These are phyloP conservation scores for Cystofilobasidium macerans DNA, from an alignment of 768 basidiomycete species.

Conservation along the genomic window DNA sequence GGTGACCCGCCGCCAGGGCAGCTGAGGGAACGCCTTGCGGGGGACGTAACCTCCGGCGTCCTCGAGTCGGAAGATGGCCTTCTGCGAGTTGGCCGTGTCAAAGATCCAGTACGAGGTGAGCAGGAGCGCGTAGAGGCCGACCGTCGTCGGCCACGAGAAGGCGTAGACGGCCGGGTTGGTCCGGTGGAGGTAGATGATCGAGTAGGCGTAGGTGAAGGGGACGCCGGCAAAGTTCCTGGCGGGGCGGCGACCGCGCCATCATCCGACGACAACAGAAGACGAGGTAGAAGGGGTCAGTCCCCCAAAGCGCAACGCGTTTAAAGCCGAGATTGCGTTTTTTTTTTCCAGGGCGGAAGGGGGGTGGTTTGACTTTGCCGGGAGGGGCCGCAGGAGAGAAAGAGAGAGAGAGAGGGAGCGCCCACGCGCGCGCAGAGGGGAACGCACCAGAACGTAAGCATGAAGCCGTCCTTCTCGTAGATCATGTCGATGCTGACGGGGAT, in stretches of 20 bases:
- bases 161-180: slow-evolving; percentile 76
- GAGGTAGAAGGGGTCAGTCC: too few relatives aligned
- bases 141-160: slow-evolving; percentile 66
- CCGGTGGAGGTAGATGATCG: slow-evolving; percentile 94
- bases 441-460: slow-evolving; percentile 92
- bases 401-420: too few relatives aligned
- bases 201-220: slow-evolving; percentile 77
- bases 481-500: slow-evolving; percentile 99
- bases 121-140: slow-evolving; percentile 51
- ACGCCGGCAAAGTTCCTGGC: slow-evolving; percentile 70
- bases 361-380: too few relatives aligned
- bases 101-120: slow-evolving; percentile 46
- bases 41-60: slow-evolving; percentile 73
- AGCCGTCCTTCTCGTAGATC: slow-evolving; percentile 92
- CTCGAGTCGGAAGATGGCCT: slow-evolving; percentile 80
- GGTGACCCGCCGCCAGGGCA: slow-evolving; percentile 67
- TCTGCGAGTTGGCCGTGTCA: slow-evolving; percentile 48
- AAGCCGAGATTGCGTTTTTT: too few relatives aligned
- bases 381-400: not conserved
- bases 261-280: too few relatives aligned
- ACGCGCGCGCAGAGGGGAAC: slow-evolving; percentile 16
- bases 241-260: not conserved
- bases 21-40: slow-evolving; percentile 87
- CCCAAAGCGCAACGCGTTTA: too few relatives aligned
- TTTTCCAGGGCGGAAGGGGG: too few relatives aligned